Conservation (phyloP, 257 asterid genomes). For the Ehretia macrophylla region DNA sequence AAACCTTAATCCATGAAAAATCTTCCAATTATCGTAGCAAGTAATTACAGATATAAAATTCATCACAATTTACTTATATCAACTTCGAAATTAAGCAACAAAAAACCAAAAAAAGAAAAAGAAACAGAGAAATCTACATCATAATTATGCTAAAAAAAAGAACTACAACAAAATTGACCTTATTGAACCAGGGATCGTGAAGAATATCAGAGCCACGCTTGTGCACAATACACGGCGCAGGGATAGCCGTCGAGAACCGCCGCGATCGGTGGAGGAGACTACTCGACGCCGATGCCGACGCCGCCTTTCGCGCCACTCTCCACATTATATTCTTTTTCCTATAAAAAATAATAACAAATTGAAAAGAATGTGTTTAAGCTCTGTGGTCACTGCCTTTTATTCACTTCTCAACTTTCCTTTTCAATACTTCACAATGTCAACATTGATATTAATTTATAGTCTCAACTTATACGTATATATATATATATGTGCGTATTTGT, state of each 20-base stretch:
- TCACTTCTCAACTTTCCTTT: background rate
- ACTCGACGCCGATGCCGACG: constrained; percentile 69
- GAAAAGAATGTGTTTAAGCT: background rate
- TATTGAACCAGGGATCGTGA: constrained; percentile 97
- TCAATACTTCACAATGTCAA: background rate
- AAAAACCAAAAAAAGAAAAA: background rate
- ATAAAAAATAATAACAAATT: too few relatives aligned
- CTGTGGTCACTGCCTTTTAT: background rate
- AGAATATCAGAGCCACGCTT: constrained; percentile 98
- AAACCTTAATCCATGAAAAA: background rate
- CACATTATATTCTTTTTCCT: constrained; percentile 38
- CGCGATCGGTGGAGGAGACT: constrained; percentile 47
- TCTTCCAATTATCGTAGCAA: too few relatives aligned
- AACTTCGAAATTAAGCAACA: background rate
- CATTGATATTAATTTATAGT: background rate
- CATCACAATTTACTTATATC: background rate
- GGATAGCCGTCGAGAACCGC: constrained; percentile 69
- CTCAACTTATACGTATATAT: background rate
- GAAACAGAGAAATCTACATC: background rate
- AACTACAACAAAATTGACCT: constrained; percentile 38
- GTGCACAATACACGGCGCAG: constrained; percentile 88
- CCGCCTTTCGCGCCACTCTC: constrained; percentile 85
- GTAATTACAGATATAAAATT: too few relatives aligned
- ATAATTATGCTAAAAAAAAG: constrained; percentile 6
- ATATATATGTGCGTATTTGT: too few relatives aligned